A percentile compares a stretch with the other conserved stretches of the same genome.
phyloP scores from a whole-genome alignment of 2,329 filamentous ascomycete genomes.

The Zymoseptoria brevis region DNA sequence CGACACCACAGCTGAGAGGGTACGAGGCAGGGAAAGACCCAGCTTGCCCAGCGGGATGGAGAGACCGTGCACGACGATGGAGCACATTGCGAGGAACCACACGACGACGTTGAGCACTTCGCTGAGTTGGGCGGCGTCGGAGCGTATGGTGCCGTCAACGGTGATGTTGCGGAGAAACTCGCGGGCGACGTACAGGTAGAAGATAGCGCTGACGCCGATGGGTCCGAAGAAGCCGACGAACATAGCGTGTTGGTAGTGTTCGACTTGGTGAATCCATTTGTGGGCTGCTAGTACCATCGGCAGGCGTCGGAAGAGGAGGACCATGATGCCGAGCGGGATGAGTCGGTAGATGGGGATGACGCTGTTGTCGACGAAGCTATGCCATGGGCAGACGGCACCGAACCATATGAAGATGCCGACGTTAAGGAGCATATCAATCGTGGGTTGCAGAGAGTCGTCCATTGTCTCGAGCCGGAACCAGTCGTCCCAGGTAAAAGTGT shows the following conservation, averaged over 20 bases:
- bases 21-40: constrained; percentile 53
- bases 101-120: constrained; percentile 66
- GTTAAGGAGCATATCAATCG: constrained; percentile 90
- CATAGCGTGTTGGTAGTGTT: constrained; percentile 62
- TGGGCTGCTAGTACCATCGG: constrained; percentile 69
- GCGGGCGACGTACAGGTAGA: constrained; percentile 74
- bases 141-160: constrained; percentile 52
- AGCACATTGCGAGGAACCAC: constrained; percentile 80
- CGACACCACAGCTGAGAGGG: constrained; percentile 32
- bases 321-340: constrained; percentile 62
- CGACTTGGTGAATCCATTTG: constrained; percentile 68
- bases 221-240: constrained; percentile 93
- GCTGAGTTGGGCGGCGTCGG: constrained; percentile 57
- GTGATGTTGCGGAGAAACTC: constrained; percentile 60
- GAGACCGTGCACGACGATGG: constrained; percentile 75
- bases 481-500: constrained; percentile 85
- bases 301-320: constrained; percentile 68
- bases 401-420: constrained; percentile 86
- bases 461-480: constrained; percentile 86
- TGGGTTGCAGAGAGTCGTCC: constrained; percentile 88
- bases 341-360: constrained; percentile 69
- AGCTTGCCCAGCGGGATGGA: constrained; percentile 70
- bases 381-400: constrained; percentile 77
- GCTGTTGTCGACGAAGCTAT: constrained; percentile 55
- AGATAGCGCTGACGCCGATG: constrained; percentile 82